Base-by-base conservation (phyloP, 2,329 filamentous ascomycete genomes). In the Pseudogymnoascus sp. region DNA sequence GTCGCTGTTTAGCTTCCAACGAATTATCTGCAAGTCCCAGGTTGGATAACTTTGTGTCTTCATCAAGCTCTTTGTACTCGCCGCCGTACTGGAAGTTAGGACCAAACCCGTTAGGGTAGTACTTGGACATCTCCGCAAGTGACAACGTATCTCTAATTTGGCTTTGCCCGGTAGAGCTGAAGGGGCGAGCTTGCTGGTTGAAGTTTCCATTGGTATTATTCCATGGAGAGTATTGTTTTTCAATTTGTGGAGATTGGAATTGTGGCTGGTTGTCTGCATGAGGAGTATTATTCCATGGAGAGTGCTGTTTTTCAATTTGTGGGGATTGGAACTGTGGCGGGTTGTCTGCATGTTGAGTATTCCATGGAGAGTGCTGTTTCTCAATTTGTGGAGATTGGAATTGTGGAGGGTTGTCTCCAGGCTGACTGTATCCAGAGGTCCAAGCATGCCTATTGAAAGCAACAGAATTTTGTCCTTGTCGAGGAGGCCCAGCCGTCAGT, bases 401-500 rank as follows among this genome's bases (percentile, higher is more conserved):
- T 55, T 36, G 41, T 61, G 22, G 23, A 4, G 62, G 60, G 25
- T 60, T 30, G 28, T 60, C 22, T 36, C 58, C n/a, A 25, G 30
- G 23, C 16, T 55, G 49, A 8, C 7, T 60, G 19, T 30, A 11
- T 25, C 22, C 58, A 39, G 35, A 28, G 39, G 12, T 39, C 41
- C 19, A 52, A 30, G 60, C 60, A 36, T 52, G 16, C 55, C 41
- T 68, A 58, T 59, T 66, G 12, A 42, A 38, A 16, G 60, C 52
- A 11, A 33, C 49, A 8, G 61, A 62, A 28, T 55, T 64, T 49
- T 70, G 65, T 28, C 72, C 67, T 42, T 72, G 69, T 25, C 72
- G 70, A 45, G 72, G 72, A 58, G 72, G 72, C 22, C 72, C 72
- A 23, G 72, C 72, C n/a, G 70, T 73, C 6, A 74, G 67, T 30